Percentiles rank a stretch among this genome's conserved stretches.
phyloP scores from a whole-genome alignment of 23 red algal genomes.

The Pyropia yezoensis region DNA sequence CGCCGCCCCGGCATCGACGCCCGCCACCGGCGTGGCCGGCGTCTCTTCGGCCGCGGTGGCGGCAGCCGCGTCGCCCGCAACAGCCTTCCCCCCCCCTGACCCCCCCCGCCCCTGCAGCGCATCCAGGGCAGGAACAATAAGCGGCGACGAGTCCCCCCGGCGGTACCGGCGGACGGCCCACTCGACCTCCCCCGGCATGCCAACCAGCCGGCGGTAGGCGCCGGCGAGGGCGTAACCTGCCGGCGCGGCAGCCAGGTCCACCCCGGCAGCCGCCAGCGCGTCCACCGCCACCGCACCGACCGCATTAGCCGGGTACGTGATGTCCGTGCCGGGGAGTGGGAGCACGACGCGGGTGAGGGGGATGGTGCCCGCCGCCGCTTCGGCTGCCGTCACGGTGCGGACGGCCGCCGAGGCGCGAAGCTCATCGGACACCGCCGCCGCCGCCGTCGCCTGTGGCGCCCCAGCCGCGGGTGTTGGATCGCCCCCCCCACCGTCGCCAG shows the following conservation, averaged over 20 bases:
- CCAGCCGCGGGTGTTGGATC: slow-evolving; percentile 4
- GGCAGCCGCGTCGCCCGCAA: too few relatives aligned
- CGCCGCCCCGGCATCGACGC: too few relatives aligned
- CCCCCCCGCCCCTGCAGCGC: too few relatives aligned
- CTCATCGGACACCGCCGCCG: slow-evolving; percentile 2
- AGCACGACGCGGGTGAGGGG: slow-evolving; percentile 50
- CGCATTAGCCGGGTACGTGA: slow-evolving; percentile 6
- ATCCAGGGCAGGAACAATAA: too few relatives aligned
- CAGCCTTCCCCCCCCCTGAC: too few relatives aligned
- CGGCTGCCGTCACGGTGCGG: slow-evolving; percentile 38
- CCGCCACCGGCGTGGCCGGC: too few relatives aligned
- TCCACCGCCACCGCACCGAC: slow-evolving; percentile 5
- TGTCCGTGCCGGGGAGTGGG: slow-evolving; percentile 62
- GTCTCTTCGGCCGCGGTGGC: too few relatives aligned
- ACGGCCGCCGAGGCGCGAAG: slow-evolving; percentile 27
- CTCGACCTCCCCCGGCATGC: slow-evolving; percentile 47
- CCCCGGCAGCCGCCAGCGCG: slow-evolving; percentile 36
- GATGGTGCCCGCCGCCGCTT: slow-evolving; percentile 27
- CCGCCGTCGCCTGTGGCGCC: too few relatives aligned
- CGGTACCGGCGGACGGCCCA: background rate
- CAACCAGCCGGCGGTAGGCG: slow-evolving; percentile 54
- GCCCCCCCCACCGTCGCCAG: slow-evolving; percentile 18
- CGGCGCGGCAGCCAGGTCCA: slow-evolving; percentile 27
- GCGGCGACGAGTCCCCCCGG: too few relatives aligned
- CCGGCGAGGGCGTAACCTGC: slow-evolving; percentile 49